phyloP scores from a whole-genome alignment of 495 filamentous ascomycete genomes.

The Cercophora newfieldiana region DNA sequence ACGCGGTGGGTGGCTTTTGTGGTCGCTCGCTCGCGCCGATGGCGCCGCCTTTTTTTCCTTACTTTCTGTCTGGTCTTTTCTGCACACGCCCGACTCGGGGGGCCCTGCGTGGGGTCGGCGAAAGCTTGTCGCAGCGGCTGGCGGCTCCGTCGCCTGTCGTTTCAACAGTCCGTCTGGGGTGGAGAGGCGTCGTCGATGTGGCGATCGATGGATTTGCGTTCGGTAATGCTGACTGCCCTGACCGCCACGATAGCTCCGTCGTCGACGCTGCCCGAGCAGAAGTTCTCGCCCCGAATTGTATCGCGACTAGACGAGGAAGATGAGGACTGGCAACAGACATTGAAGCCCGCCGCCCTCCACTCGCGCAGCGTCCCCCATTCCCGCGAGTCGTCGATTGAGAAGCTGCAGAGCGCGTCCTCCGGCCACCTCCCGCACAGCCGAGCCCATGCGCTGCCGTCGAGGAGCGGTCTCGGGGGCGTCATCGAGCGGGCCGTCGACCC shows the following conservation, averaged over 20 bases:
- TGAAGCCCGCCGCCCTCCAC: conserved; percentile 40
- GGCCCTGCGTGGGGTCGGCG: conserved; percentile 1
- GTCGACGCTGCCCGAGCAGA: conserved; percentile 53
- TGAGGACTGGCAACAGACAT: conserved; percentile 47
- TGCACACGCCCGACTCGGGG: not conserved
- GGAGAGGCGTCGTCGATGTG: not conserved
- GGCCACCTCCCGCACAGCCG: conserved; percentile 32
- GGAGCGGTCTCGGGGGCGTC: conserved; percentile 50
- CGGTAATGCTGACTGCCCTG: conserved; percentile 17
- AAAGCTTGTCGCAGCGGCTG: not conserved
- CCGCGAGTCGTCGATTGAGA: conserved; percentile 52
- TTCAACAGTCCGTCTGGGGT: conserved; percentile 10
- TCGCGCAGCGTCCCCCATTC: conserved; percentile 46
- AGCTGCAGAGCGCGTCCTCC: conserved; percentile 50
- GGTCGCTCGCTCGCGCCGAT: not conserved
- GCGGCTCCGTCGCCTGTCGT: conserved; percentile 3
- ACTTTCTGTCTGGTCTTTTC: not conserved
- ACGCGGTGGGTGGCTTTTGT: conserved; percentile 12
- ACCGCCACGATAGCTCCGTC: conserved; percentile 46
- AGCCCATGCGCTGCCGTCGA: conserved; percentile 37
- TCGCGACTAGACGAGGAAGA: conserved; percentile 46
- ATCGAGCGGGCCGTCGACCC: conserved; percentile 62
- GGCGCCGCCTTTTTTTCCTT: not conserved
- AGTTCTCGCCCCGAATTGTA: conserved; percentile 45
- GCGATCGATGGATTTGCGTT: not conserved